These are phyloP conservation scores for Posidonia australis DNA, from an alignment of 106 monocot species.

Conservation along the genomic window DNA sequence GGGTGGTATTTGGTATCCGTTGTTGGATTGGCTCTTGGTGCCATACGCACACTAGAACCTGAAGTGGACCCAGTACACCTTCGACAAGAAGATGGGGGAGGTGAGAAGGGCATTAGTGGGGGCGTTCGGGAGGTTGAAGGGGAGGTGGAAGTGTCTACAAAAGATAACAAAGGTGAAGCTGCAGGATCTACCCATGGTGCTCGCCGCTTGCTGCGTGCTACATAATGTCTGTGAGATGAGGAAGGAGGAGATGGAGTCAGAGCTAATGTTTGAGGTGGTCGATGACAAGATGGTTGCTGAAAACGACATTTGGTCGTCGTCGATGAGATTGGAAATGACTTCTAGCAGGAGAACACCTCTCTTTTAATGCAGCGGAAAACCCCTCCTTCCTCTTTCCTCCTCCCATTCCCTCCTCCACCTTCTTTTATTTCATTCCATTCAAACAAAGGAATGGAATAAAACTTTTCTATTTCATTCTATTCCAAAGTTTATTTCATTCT, in stretches of 20 bases:
- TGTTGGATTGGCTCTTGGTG: too few relatives aligned
- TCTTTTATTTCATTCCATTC: too few relatives aligned
- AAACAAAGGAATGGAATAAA: too few relatives aligned
- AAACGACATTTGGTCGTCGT: not conserved
- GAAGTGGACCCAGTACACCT: conserved; percentile 8
- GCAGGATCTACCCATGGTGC: conserved; percentile 9
- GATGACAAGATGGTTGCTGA: conserved; percentile 5
- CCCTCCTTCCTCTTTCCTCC: too few relatives aligned
- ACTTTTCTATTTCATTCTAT: too few relatives aligned
- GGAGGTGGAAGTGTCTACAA: conserved; percentile 8
- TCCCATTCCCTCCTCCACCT: too few relatives aligned
- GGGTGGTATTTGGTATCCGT: too few relatives aligned
- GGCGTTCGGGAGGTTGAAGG: conserved; percentile 7
- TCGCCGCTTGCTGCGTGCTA: conserved; percentile 8
- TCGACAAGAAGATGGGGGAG: conserved; percentile 11
- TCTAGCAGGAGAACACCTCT: too few relatives aligned
- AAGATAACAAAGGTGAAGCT: conserved; percentile 15
- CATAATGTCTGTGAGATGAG: conserved; percentile 6
- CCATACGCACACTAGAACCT: conserved; percentile 4
- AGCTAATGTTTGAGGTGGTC: not conserved
- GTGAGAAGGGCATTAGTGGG: not conserved
- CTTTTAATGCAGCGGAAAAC: too few relatives aligned
- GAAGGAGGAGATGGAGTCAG: not conserved
- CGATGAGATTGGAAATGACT: too few relatives aligned
- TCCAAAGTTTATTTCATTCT: too few relatives aligned